Base-by-base conservation (phyloP, 176 grass and related monocot genomes). In the Neostapfia colusana region DNA sequence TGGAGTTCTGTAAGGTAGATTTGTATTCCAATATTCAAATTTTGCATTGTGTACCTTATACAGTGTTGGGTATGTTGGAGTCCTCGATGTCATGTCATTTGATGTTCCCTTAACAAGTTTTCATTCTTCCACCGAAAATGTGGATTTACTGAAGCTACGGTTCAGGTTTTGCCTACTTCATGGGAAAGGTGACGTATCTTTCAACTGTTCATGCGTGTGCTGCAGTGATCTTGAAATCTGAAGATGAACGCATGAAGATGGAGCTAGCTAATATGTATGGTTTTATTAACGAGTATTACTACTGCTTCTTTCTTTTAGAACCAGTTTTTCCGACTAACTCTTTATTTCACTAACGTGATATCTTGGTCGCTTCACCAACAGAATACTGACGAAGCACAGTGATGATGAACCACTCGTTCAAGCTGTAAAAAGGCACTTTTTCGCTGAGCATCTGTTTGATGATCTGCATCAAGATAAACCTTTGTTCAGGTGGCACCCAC, bases 381-480 rank as follows among this genome's bases (percentile, higher is more conserved):
- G 80, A 83, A 79, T 98, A 81, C 88, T 98, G 49, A 82, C 45
- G 23, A 88, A 94, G 48, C 88, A 92, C 54, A 89, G 81, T 49
- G 65, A 92, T 61, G 83, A 89, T 10, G 43, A 21, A 67, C 72
- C 42, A 23, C 53, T 83, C 63, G 75, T 88, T 79, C 24, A 73
- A 73, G 64, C 73, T 67, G 80, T 98, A 53, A 86, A 81, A 27
- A 86, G 46, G 21, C 73, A 95, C 70, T 94, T 82, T 65, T 95
- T 88, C 70, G 74, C 82, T 8, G 95, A 98, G 82, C 85, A 78
- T 86, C 82, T 98, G 41, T 95, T 84, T 21, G 81, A 40, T 65
- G 95, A 98, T 68, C 59, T 88, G 69, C 75, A 98, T 88, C 79
- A 84, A 78, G 89, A 90, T 83, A 85, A 70, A 55, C 56, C 77